Conservation (phyloP, 495 filamentous ascomycete genomes). For the Bathelium albidoporum region DNA sequence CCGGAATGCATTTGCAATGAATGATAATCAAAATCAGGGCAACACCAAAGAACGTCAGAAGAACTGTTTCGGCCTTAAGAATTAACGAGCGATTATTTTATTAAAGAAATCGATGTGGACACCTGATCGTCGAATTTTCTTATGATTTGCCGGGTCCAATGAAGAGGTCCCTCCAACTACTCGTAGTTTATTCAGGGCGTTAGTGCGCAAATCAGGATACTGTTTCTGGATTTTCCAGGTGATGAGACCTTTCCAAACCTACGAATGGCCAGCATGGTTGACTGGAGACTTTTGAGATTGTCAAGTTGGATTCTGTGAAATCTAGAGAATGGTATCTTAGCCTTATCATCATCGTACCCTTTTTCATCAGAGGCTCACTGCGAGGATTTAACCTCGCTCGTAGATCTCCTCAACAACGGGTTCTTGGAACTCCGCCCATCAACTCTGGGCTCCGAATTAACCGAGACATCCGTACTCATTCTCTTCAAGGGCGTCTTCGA, state of each 20-base stretch:
- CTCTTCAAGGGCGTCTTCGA: neutral
- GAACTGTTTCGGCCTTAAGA: too few relatives aligned
- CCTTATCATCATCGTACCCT: neutral
- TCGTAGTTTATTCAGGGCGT: too few relatives aligned
- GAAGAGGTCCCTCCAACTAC: too few relatives aligned
- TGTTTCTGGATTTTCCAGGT: neutral
- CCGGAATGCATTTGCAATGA: too few relatives aligned
- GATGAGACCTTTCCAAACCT: neutral
- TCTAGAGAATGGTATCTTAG: neutral
- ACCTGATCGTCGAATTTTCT: too few relatives aligned
- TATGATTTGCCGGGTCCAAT: too few relatives aligned
- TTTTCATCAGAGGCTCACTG: neutral
- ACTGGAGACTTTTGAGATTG: neutral
- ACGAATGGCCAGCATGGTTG: neutral
- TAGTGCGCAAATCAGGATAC: too few relatives aligned
- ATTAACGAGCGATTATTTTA: too few relatives aligned
- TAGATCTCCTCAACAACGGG: neutral
- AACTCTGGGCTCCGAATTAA: neutral
- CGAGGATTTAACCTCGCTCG: neutral
- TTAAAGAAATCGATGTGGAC: too few relatives aligned
- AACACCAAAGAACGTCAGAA: too few relatives aligned
- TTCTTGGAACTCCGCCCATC: neutral
- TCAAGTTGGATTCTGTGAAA: neutral
- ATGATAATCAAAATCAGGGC: too few relatives aligned
- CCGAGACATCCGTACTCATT: neutral